Percentiles rank a stretch among this genome's conserved stretches.
Conservation (phyloP, 805 yeast species). For the Monosporozyma servazzii region DNA sequence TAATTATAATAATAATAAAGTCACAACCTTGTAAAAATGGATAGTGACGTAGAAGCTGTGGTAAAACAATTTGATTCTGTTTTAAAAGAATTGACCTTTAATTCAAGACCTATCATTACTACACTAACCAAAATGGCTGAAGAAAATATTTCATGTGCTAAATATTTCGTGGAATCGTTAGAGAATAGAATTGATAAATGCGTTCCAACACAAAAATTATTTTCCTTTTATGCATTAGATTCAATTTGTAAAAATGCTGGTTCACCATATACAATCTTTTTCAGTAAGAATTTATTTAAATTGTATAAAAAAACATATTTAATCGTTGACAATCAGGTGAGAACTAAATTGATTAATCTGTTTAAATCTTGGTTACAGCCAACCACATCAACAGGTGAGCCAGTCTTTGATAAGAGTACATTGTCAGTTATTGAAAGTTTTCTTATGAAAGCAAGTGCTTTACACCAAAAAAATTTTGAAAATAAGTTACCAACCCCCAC, state of each 20-base stretch:
- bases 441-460: slow-evolving; percentile 49
- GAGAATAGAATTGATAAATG: slow-evolving; percentile 66
- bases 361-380: slow-evolving; percentile 84
- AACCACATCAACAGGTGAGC: slow-evolving; percentile 32
- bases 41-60: slow-evolving; percentile 28
- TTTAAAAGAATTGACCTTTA: slow-evolving; percentile 69
- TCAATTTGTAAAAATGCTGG: slow-evolving; percentile 89
- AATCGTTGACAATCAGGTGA: slow-evolving; percentile 64
- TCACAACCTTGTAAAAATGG: slow-evolving; percentile 7
- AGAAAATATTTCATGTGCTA: slow-evolving; percentile 72
- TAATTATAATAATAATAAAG: not conserved
- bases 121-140: slow-evolving; percentile 77
- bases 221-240: slow-evolving; percentile 75
- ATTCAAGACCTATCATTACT: slow-evolving; percentile 83
- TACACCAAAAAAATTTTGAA: slow-evolving; percentile 30
- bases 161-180: slow-evolving; percentile 66
- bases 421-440: slow-evolving; percentile 67
- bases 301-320: slow-evolving; percentile 70
- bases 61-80: slow-evolving; percentile 59
- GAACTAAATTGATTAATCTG: slow-evolving; percentile 64
- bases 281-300: slow-evolving; percentile 50
- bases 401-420: slow-evolving; percentile 64
- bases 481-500: slow-evolving; percentile 26
- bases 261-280: slow-evolving; percentile 78
- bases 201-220: slow-evolving; percentile 77